A percentile compares a stretch with the other conserved stretches of the same genome.
phyloP scores from a whole-genome alignment of 2,329 filamentous ascomycete genomes.

The Myrmaecium sp. region DNA sequence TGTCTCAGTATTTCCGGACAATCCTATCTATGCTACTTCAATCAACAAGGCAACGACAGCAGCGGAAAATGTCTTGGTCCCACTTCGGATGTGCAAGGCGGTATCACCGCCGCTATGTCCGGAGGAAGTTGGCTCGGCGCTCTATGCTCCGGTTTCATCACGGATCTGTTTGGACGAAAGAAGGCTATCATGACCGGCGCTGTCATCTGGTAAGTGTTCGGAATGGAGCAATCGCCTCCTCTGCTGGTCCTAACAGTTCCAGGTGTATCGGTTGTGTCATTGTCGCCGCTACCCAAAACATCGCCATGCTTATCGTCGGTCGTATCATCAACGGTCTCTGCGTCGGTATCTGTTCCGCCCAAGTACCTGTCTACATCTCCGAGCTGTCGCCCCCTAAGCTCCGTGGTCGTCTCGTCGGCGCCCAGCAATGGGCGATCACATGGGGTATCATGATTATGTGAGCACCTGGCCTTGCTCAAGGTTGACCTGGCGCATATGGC shows the following conservation, averaged over 20 bases:
- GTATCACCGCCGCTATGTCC: conserved; percentile 54
- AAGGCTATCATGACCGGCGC: conserved; percentile 35
- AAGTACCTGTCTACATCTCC: conserved; percentile 52
- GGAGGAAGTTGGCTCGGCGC: conserved; percentile 53
- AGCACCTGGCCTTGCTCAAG: no score
- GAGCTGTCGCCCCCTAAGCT: conserved; percentile 43
- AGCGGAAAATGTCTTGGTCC: conserved; percentile 33
- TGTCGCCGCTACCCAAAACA: conserved; percentile 44
- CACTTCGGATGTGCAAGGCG: conserved; percentile 40
- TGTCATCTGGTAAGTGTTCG: conserved; percentile 27
- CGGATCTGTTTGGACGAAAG: conserved; percentile 39
- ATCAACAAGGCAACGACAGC: conserved; percentile 31
- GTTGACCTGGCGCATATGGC: no score
- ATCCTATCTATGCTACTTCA: conserved; percentile 57
- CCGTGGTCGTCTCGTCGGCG: conserved; percentile 50
- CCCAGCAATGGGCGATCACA: conserved; percentile 61
- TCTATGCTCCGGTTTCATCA: conserved; percentile 35
- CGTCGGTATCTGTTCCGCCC: conserved; percentile 55
- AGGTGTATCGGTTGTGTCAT: conserved; percentile 44
- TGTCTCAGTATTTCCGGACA: conserved; percentile 39
- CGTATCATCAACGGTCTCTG: conserved; percentile 53
- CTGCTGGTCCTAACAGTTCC: conserved; percentile 3
- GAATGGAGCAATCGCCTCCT: no score
- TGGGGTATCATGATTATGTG: conserved; percentile 56
- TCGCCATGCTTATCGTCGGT: conserved; percentile 55